phyloP scores from a whole-genome alignment of 2,329 filamentous ascomycete genomes.

The Fusarium euwallaceae region DNA sequence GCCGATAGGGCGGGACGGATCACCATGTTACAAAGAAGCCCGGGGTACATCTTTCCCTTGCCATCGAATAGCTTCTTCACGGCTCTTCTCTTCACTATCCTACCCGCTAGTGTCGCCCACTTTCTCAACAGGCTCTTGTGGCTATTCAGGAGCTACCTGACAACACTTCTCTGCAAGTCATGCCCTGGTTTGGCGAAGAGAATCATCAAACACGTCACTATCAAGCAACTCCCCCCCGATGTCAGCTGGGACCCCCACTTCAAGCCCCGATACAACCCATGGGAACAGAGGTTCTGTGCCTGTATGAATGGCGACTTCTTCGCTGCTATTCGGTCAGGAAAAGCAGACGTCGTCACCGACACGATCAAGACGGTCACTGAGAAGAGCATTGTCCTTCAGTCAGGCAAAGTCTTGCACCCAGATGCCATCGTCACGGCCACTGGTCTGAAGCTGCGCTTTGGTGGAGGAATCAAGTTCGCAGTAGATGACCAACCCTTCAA shows the following conservation, averaged over 20 bases:
- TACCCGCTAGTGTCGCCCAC: constrained; percentile 60
- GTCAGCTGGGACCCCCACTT: constrained; percentile 67
- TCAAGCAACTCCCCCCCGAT: constrained; percentile 61
- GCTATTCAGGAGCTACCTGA: constrained; percentile 57
- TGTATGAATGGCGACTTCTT: constrained; percentile 63
- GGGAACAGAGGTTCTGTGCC: constrained; percentile 78
- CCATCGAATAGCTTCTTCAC: constrained; percentile 57
- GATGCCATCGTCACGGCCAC: constrained; percentile 77
- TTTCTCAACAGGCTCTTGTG: constrained; percentile 62
- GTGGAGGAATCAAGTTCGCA: constrained; percentile 63
- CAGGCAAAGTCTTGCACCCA: constrained; percentile 61
- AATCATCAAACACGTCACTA: constrained; percentile 58
- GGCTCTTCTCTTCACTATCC: constrained; percentile 52
- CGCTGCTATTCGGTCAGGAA: constrained; percentile 54
- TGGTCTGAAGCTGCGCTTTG: constrained; percentile 68
- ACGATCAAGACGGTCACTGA: constrained; percentile 60
- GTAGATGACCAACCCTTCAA: constrained; percentile 64
- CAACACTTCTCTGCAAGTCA: constrained; percentile 61
- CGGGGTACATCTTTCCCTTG: constrained; percentile 70
- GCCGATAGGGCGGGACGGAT: constrained; percentile 69
- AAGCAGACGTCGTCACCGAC: constrained; percentile 59
- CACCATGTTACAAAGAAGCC: constrained; percentile 79
- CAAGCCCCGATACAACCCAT: constrained; percentile 67
- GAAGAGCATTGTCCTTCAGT: constrained; percentile 58
- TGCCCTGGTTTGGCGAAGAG: constrained; percentile 61